phyloP scores from a whole-genome alignment of 441 rosid genomes.

The Populus trichocarpa region DNA sequence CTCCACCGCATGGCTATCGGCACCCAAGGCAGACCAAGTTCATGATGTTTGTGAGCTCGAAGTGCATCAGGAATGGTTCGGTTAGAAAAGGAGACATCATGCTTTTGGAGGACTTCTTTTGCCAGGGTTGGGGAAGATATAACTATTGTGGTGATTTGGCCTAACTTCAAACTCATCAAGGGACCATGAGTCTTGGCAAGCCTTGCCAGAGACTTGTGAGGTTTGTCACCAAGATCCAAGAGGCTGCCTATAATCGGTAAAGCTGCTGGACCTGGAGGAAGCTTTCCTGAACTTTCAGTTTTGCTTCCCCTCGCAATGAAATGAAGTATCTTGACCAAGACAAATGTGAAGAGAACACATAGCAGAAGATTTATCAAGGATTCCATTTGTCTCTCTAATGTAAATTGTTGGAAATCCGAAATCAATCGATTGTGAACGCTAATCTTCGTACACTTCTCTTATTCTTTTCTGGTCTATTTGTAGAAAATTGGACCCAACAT shows the following conservation, averaged over 20 bases:
- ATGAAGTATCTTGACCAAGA: background rate
- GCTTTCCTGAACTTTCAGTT: conserved; percentile 1
- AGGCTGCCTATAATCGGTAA: conserved; percentile 22
- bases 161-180: conserved; percentile 20
- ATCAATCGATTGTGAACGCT: too few relatives aligned
- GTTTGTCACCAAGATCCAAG: conserved; percentile 12
- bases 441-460: too few relatives aligned
- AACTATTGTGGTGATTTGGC: conserved; percentile 14
- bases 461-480: too few relatives aligned
- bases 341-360: conserved; percentile 4
- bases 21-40: background rate
- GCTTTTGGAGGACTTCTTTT: conserved; percentile 19
- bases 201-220: conserved; percentile 21
- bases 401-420: too few relatives aligned
- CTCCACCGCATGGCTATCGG: conserved; percentile 15
- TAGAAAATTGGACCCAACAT: too few relatives aligned
- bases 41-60: conserved; percentile 1
- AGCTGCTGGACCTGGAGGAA: conserved; percentile 25
- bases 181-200: conserved; percentile 24
- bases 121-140: conserved; percentile 19
- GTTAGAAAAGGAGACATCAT: conserved; percentile 10
- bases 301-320: conserved; percentile 4
- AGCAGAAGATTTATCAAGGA: background rate
- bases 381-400: too few relatives aligned
- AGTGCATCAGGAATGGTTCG: conserved; percentile 10